phyloP scores from a whole-genome alignment of 169 alveolate genomes.

The Toxoplasma gondii region DNA sequence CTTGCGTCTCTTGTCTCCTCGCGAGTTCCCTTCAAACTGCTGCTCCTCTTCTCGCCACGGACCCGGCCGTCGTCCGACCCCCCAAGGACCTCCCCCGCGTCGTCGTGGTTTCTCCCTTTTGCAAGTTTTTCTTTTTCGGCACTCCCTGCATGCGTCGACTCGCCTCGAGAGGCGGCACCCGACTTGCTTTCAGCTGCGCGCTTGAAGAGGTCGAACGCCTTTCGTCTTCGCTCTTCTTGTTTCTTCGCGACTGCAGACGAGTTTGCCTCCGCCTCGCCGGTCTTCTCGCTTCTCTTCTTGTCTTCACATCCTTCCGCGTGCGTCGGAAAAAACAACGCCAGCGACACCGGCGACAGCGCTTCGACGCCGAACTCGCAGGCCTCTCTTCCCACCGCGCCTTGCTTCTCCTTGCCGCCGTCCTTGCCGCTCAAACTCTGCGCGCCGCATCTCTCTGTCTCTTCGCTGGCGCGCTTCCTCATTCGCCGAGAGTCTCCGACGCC shows the following conservation, averaged over 20 bases:
- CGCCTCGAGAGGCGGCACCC: too few relatives aligned
- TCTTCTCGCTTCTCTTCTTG: background rate
- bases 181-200: background rate
- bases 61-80: too few relatives aligned
- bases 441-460: too few relatives aligned
- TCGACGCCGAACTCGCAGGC: background rate
- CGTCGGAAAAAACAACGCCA: background rate
- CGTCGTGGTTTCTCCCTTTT: too few relatives aligned
- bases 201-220: slow-evolving; percentile 13
- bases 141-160: too few relatives aligned
- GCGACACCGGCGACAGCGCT: background rate
- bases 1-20: too few relatives aligned
- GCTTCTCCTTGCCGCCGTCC: background rate
- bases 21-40: too few relatives aligned
- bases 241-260: background rate
- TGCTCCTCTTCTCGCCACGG: too few relatives aligned
- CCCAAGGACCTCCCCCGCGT: too few relatives aligned
- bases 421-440: too few relatives aligned
- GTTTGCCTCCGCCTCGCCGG: background rate
- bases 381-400: background rate
- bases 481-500: background rate
- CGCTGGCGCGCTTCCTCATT: too few relatives aligned
- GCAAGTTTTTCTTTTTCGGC: too few relatives aligned
- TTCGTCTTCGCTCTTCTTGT: background rate
- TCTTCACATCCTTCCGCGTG: background rate